These are phyloP conservation scores for Solanum habrochaites DNA, from an alignment of 257 asterid genomes.

Conservation along the genomic window DNA sequence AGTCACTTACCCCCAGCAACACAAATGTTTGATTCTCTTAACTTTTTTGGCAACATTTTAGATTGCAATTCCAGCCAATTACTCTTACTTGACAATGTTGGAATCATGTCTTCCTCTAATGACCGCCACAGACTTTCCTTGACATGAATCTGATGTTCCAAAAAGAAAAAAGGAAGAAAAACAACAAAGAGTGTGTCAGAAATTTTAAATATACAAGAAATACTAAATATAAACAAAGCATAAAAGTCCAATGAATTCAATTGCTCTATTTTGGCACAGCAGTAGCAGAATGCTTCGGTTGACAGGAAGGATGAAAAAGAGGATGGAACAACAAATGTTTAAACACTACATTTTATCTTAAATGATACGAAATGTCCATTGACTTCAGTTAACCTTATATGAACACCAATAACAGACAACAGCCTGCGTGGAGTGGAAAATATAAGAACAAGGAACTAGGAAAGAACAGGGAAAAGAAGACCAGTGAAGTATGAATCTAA, in stretches of 20 bases:
- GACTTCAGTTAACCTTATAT: not conserved
- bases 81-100: constrained; percentile 51
- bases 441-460: not conserved
- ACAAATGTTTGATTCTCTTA: constrained; percentile 75
- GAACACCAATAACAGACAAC: not conserved
- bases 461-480: not conserved
- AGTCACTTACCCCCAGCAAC: constrained; percentile 82
- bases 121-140: constrained; percentile 73
- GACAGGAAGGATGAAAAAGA: not conserved
- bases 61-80: constrained; percentile 87
- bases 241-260: not conserved
- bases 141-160: constrained; percentile 44
- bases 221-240: not conserved
- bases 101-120: constrained; percentile 80
- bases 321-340: not conserved
- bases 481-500: not conserved
- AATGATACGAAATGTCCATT: not conserved
- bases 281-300: not conserved
- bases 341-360: not conserved
- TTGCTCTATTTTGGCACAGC: not conserved
- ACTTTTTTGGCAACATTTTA: constrained; percentile 49
- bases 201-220: not conserved
- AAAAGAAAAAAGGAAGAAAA: constrained; percentile 1
- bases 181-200: not conserved
- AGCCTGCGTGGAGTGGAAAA: not conserved